Evolutionary conservation across 2,329 filamentous ascomycete species (phyloP).

Genomic region (Talaromyces islandicus): DNA sequence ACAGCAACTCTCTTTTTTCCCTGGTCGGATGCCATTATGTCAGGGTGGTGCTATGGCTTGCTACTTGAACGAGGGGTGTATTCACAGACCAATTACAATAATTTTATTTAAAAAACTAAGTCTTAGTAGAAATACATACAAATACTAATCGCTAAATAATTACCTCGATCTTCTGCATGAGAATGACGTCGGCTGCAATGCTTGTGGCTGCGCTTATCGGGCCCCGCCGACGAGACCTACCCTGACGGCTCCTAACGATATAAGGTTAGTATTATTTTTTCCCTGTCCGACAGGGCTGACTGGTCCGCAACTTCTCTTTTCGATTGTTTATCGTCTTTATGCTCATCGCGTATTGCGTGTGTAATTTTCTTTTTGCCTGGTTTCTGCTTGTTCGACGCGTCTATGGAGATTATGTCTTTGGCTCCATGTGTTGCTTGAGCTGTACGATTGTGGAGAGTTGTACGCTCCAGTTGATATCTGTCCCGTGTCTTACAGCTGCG

Average conservation of each 20-base stretch:
- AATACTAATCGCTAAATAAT: not conserved
- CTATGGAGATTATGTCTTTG: not conserved
- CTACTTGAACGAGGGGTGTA: not conserved
- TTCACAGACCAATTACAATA: not conserved
- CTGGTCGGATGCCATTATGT: conserved; percentile 15
- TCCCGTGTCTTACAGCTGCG: not conserved
- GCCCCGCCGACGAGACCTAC: not conserved
- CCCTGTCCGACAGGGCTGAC: not conserved
- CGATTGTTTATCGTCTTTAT: not conserved
- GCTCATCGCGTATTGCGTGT: not conserved
- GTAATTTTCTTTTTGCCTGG: not conserved
- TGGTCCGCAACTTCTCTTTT: not conserved
- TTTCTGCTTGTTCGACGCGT: not conserved
- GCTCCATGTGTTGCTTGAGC: not conserved
- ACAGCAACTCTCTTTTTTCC: conserved; percentile 50
- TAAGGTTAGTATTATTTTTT: not conserved
- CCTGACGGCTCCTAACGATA: not conserved
- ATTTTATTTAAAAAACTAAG: not conserved
- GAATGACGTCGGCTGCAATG: conserved; percentile 5
- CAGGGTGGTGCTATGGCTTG: not conserved
- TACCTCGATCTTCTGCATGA: not conserved
- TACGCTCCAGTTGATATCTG: not conserved
- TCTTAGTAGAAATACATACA: not conserved
- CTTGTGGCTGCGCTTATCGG: conserved; percentile 5
- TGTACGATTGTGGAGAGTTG: not conserved